A percentile compares a stretch with the other conserved stretches of the same genome.
Conservation (phyloP, 768 basidiomycete species). For the Tricholoma hemisulphureum region DNA sequence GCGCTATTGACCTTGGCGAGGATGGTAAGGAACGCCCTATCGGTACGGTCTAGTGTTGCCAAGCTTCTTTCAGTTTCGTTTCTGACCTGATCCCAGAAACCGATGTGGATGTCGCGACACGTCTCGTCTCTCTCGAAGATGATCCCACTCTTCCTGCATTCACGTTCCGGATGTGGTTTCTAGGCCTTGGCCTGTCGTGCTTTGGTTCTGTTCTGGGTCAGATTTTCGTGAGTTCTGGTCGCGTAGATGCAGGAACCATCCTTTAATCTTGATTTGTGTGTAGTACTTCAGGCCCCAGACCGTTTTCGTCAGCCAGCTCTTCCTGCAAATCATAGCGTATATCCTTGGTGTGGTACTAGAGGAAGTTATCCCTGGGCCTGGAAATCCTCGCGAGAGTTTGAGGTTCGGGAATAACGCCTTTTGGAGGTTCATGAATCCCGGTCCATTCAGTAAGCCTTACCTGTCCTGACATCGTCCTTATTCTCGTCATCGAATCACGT, state of each 20-base stretch:
- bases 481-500: not conserved
- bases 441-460: constrained; percentile 53
- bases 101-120: constrained; percentile 45
- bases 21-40: constrained; percentile 9
- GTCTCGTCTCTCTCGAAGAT: constrained; percentile 54
- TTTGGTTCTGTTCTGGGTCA: constrained; percentile 47
- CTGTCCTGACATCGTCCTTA: not conserved
- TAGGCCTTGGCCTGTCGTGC: constrained; percentile 52
- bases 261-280: too few species aligned
- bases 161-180: constrained; percentile 57
- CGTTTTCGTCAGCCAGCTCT: constrained; percentile 22
- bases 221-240: too few species aligned
- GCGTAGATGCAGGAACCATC: too few species aligned
- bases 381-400: constrained; percentile 24
- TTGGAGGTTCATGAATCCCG: constrained; percentile 62
- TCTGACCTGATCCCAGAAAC: constrained; percentile 32
- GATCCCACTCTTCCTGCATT: constrained; percentile 48
- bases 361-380: constrained; percentile 37
- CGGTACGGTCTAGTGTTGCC: not conserved
- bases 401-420: constrained; percentile 35
- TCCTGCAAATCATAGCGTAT: constrained; percentile 52
- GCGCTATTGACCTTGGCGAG: constrained; percentile 10
- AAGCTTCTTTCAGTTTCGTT: not conserved
- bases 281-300: constrained; percentile 46
- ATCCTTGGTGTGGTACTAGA: constrained; percentile 48